phyloP scores from a whole-genome alignment of 164 flowering plant species.

The Kingdonia uniflora region DNA sequence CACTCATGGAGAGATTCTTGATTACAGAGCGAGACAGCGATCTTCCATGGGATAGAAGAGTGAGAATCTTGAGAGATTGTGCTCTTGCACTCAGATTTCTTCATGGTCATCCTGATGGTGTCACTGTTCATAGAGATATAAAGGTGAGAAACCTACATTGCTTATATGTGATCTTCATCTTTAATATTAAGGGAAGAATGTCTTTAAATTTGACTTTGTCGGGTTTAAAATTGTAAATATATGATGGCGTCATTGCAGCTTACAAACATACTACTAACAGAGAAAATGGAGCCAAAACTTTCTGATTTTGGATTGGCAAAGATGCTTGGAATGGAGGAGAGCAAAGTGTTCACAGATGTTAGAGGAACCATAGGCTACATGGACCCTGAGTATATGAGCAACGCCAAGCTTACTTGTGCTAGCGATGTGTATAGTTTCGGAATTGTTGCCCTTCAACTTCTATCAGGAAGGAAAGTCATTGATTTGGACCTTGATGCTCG shows the following conservation, averaged over 20 bases:
- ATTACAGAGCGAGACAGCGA: constrained; percentile 32
- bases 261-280: constrained; percentile 62
- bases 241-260: constrained; percentile 26
- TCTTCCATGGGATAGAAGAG: constrained; percentile 54
- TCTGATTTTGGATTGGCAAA: constrained; percentile 78
- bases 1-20: not conserved
- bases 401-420: constrained; percentile 64
- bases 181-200: not conserved
- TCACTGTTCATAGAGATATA: constrained; percentile 70
- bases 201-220: too few species aligned
- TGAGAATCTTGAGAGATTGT: constrained; percentile 57
- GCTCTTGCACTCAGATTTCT: constrained; percentile 56
- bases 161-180: not conserved
- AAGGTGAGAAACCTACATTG: constrained; percentile 27
- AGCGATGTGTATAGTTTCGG: constrained; percentile 73
- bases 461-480: constrained; percentile 61
- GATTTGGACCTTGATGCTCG: constrained; percentile 58
- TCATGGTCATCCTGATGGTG: constrained; percentile 47
- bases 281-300: constrained; percentile 52
- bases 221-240: too few species aligned
- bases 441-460: constrained; percentile 49
- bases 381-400: constrained; percentile 79
- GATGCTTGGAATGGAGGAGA: constrained; percentile 63
- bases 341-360: constrained; percentile 67
- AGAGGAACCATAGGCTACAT: constrained; percentile 73